Conservation (phyloP, 1,284 basidiomycete species). For the Trichosporon sp. region DNA sequence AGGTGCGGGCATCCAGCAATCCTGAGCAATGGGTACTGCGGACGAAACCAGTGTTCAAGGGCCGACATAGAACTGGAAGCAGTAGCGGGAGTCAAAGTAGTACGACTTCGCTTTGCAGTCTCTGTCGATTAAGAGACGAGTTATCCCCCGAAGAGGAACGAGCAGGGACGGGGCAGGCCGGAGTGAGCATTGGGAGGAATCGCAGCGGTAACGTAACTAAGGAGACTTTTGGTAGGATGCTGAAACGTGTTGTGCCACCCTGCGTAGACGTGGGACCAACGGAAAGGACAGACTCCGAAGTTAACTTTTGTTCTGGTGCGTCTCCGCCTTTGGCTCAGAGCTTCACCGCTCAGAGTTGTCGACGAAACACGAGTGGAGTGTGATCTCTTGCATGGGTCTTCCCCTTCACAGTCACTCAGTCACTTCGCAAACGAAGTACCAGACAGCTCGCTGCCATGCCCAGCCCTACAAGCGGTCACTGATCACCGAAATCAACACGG, state of each 20-base stretch:
- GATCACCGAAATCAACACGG: background rate
- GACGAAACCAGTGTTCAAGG: background rate
- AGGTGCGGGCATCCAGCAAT: background rate
- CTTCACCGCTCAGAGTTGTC: slow-evolving; percentile 1
- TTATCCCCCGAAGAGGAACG: slow-evolving; percentile 2
- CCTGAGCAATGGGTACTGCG: background rate
- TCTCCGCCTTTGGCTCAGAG: slow-evolving; percentile 19
- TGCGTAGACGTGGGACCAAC: background rate
- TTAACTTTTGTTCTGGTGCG: background rate
- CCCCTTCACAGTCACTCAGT: background rate
- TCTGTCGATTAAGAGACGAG: background rate
- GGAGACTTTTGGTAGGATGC: background rate
- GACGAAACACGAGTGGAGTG: slow-evolving; percentile 12
- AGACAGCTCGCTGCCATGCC: background rate
- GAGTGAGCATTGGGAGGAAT: background rate
- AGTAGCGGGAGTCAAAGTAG: background rate
- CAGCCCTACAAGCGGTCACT: background rate
- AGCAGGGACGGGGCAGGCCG: background rate
- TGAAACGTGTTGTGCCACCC: slow-evolving; percentile 14
- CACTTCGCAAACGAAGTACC: background rate
- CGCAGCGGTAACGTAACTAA: background rate
- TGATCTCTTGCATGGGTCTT: background rate
- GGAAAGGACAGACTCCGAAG: slow-evolving; percentile 5
- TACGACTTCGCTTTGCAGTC: background rate
- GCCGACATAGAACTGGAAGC: background rate